Base-by-base conservation (phyloP, 805 yeast genomes). In the Pichia nakasei region DNA sequence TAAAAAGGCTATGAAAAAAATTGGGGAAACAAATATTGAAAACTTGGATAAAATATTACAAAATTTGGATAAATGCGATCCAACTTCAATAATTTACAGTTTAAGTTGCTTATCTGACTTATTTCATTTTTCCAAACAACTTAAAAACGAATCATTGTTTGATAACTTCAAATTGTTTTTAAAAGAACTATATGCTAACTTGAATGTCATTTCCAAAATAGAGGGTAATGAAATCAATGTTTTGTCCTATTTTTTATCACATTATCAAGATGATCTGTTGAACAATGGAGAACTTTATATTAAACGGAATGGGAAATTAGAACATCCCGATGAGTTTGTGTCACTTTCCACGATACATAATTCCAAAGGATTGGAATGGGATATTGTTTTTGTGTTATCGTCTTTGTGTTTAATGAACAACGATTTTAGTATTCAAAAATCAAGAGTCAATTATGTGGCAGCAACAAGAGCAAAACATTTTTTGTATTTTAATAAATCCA, bases 351-450 rank as follows among this genome's bases (percentile, higher is more conserved):
- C 91, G 0, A 73, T 84, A 2, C 91, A 84, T 58, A 69, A 85
- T 0, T 78, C 89, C 1, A 84, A 84, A 52, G 91, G 93, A 0
- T 58, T 82, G 5, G 88, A 83, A 48, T 82, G 77, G 52, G 87
- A 88, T 0, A 66, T 81, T 12, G 86, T 80, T 1, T 82, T 82
- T 57, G 51, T 81, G 13, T 35, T 47, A n/a, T 36, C 52, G 17
- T 43, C 37, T 8, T n/a, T 43, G 13, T 26, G 31, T 20, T 19
- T 35, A 17, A 21, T 22, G 19, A 33, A 37, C 2, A 35, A 21
- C 3, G 15, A 29, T 13, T 20, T 7, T 22, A 40, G 12, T 35
- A 12, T 41, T 4, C 22, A 27, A 7, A 41, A 41, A 34, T 26
- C 48, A 12, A 37, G 48, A 29, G 42, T 46, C 12, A 61, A 75